Base-by-base conservation (phyloP, 768 basidiomycete species). In the Candolleomyces aberdarensis region DNA sequence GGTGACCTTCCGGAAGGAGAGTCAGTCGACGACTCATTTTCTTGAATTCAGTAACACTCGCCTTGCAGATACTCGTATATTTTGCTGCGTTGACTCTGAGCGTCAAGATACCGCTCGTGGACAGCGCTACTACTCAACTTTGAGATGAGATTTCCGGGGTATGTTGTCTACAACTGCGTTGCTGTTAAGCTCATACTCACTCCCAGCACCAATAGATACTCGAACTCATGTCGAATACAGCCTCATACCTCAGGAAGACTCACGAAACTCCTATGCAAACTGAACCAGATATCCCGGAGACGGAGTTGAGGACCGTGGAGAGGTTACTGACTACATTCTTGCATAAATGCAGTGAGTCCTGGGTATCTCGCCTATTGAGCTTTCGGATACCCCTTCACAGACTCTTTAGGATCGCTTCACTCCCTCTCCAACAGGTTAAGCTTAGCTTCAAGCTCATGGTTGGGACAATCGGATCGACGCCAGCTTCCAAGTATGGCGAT, bases 81-180 rank as follows among this genome's bases (percentile, higher is more conserved):
- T 26, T n/a, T 26, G 26, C 26, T 3, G 26, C 3, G 1, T 26
- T 26, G 26, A 22, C 51, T 52, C 15, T 32, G 51, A 52, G 55
- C 60, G 11, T 55, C 14, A 32, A 92, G 85, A 76, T 93, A 73
- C 85, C 91, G 74, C 87, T 92, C 80, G 95, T 95, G 94, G 94
- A 96, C 82, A 88, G 93, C 76, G 26, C 26, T 26, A 91, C 96
- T 73, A 95, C 94, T 10, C 94, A 96, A 73, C 86, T 96, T 58
- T 92, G 95, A 80, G 90, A 96, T 85, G 91, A 91, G 75, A 93
- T 94, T 62, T 93, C 95, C 75, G 86, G 90, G 78, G 92, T 89
- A 57, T 57, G 77, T 63, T 17, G 49, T 26, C 26, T 26, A 32
- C 22, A 40, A n/a, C 22, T 44, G 46, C 47, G 55, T 52, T 36